phyloP scores from a whole-genome alignment of 805 yeast species.

The Candida railenensis region DNA sequence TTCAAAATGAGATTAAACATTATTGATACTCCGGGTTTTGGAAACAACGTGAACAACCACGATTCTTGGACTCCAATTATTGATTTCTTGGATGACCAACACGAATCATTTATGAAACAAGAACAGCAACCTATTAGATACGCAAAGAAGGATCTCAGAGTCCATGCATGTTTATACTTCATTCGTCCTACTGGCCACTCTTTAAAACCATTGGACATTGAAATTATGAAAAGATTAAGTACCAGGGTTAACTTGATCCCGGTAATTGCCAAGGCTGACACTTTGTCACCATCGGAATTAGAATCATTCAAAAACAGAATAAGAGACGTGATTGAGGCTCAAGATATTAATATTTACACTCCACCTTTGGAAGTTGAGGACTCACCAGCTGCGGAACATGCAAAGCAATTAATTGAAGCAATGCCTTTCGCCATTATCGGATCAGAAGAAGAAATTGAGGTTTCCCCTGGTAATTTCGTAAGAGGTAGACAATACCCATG shows the following conservation, averaged over 20 bases:
- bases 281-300: slow-evolving; percentile 85
- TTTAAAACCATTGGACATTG: slow-evolving; percentile 83
- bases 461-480: slow-evolving; percentile 60
- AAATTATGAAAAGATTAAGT: slow-evolving; percentile 83
- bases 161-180: slow-evolving; percentile 91
- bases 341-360: slow-evolving; percentile 68
- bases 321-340: slow-evolving; percentile 69
- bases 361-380: slow-evolving; percentile 81
- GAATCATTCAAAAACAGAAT: slow-evolving; percentile 72
- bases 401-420: slow-evolving; percentile 73
- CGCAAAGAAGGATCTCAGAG: slow-evolving; percentile 61
- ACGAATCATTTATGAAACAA: slow-evolving; percentile 83
- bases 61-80: slow-evolving; percentile 87
- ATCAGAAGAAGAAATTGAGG: slow-evolving; percentile 67
- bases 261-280: slow-evolving; percentile 91
- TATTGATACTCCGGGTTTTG: slow-evolving; percentile 91
- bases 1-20: slow-evolving; percentile 80
- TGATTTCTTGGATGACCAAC: slow-evolving; percentile 82
- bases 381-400: slow-evolving; percentile 74
- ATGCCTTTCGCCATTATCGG: slow-evolving; percentile 89
- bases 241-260: slow-evolving; percentile 93
- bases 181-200: slow-evolving; percentile 98
- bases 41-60: slow-evolving; percentile 72
- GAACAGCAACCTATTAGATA: slow-evolving; percentile 86
- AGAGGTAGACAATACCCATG: slow-evolving; percentile 87